Conservation (phyloP, 2,329 filamentous ascomycete genomes). For the Chaetomiaceae sp. region DNA sequence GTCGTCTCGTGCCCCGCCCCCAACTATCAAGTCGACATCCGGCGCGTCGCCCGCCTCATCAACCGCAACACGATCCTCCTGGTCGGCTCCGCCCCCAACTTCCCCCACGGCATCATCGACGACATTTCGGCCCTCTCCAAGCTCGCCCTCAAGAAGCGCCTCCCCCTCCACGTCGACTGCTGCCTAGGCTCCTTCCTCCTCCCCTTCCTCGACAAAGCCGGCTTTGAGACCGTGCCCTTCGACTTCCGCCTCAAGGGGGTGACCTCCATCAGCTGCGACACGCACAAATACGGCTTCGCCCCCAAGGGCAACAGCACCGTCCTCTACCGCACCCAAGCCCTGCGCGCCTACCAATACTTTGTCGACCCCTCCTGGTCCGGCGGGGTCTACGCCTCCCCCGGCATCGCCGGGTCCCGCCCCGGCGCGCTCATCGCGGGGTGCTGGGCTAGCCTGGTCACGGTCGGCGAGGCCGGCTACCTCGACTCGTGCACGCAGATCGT, state of each 20-base stretch:
- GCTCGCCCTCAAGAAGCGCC: slow-evolving; percentile 70
- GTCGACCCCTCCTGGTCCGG: slow-evolving; percentile 92
- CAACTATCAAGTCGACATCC: slow-evolving; percentile 75
- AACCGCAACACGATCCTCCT: slow-evolving; percentile 92
- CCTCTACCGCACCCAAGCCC: slow-evolving; percentile 74
- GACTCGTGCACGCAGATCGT: slow-evolving; percentile 85
- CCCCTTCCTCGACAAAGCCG: slow-evolving; percentile 86
- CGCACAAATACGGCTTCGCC: slow-evolving; percentile 98
- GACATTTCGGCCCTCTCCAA: slow-evolving; percentile 83
- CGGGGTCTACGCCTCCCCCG: slow-evolving; percentile 91
- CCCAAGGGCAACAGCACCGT: slow-evolving; percentile 95
- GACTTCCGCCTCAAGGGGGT: slow-evolving; percentile 94
- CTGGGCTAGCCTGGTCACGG: slow-evolving; percentile 86
- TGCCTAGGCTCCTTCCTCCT: slow-evolving; percentile 94
- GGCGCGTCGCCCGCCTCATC: slow-evolving; percentile 74
- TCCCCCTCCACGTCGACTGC: slow-evolving; percentile 95
- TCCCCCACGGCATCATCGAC: slow-evolving; percentile 96
- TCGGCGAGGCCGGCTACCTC: slow-evolving; percentile 85
- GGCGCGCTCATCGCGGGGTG: slow-evolving; percentile 93
- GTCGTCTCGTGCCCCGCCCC: slow-evolving; percentile 83
- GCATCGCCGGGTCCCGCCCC: slow-evolving; percentile 84
- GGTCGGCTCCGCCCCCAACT: slow-evolving; percentile 94
- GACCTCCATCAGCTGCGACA: slow-evolving; percentile 93
- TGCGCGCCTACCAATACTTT: slow-evolving; percentile 93
- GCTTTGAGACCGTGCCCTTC: slow-evolving; percentile 82